A percentile compares a stretch with the other conserved stretches of the same genome.
Evolutionary conservation across 805 yeast genomes (phyloP).

Genomic region (Myxozyma sirexii): DNA sequence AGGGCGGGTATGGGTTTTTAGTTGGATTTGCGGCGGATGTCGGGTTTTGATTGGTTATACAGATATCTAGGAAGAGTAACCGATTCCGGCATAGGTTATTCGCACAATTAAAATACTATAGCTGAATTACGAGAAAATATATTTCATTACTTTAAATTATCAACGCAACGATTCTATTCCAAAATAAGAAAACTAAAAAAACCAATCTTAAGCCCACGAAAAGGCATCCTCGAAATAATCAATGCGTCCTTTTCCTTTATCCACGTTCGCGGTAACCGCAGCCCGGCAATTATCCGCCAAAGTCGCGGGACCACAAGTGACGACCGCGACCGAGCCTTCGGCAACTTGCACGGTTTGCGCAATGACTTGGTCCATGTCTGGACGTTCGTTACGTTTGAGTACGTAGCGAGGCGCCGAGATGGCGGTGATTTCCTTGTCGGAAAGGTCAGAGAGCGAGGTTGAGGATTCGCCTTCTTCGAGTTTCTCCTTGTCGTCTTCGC

Average conservation of each 20-base stretch:
- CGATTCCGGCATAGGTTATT: no score
- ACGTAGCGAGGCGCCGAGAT: neutral
- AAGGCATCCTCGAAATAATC: slow-evolving; percentile 33
- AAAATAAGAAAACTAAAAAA: slow-evolving; percentile 6
- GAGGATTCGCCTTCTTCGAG: neutral
- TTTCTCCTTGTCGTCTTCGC: slow-evolving; percentile 10
- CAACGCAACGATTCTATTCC: no score
- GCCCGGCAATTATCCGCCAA: slow-evolving; percentile 24
- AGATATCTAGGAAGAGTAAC: no score
- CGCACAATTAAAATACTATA: no score
- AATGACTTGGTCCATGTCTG: slow-evolving; percentile 12
- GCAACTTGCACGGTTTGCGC: slow-evolving; percentile 14
- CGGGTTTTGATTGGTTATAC: no score
- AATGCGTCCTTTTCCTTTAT: slow-evolving; percentile 23
- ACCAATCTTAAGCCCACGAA: slow-evolving; percentile 23
- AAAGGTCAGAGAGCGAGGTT: slow-evolving; percentile 3
- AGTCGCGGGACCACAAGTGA: slow-evolving; percentile 29
- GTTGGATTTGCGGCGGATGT: no score
- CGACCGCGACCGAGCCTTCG: slow-evolving; percentile 28
- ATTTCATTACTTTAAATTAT: no score
- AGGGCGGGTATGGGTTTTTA: no score
- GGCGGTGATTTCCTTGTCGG: slow-evolving; percentile 4
- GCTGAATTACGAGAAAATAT: no score
- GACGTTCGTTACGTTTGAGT: slow-evolving; percentile 20
- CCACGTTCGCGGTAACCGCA: slow-evolving; percentile 24